phyloP scores from a whole-genome alignment of 31 red algal species.

The Odonthalia washingtoniensis region DNA sequence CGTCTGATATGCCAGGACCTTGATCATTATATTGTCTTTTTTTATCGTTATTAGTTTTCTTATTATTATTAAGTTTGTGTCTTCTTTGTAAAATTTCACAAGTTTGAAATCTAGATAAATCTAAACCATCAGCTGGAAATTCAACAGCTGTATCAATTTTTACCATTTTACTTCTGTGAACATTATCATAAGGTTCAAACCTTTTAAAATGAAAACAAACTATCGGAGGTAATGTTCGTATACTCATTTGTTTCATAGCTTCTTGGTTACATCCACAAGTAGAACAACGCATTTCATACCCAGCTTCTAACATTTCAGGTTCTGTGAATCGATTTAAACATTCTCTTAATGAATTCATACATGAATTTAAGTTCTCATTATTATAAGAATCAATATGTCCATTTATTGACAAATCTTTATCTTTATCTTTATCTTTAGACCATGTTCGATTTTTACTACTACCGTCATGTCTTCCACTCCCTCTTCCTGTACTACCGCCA shows the following conservation, averaged over 20 bases:
- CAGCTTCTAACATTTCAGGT: slow-evolving; percentile 77
- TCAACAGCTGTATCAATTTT: slow-evolving; percentile 92
- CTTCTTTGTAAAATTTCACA: slow-evolving; percentile 55
- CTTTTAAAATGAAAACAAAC: slow-evolving; percentile 96
- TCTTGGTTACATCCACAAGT: slow-evolving; percentile 61
- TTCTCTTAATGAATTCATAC: slow-evolving; percentile 65
- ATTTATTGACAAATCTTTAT: no score
- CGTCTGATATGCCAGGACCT: neutral
- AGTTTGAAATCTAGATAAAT: slow-evolving; percentile 76
- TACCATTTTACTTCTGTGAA: slow-evolving; percentile 71
- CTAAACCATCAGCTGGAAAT: slow-evolving; percentile 84
- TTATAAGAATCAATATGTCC: neutral
- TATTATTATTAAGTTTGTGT: slow-evolving; percentile 4
- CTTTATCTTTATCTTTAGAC: slow-evolving; percentile 1
- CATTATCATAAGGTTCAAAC: slow-evolving; percentile 76
- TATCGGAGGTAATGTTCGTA: slow-evolving; percentile 85
- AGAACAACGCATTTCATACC: slow-evolving; percentile 70
- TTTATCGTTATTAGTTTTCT: neutral
- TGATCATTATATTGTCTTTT: neutral
- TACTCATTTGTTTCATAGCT: slow-evolving; percentile 85
- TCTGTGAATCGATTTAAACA: slow-evolving; percentile 84
- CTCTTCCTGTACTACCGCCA: slow-evolving; percentile 23
- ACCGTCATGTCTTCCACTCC: slow-evolving; percentile 34
- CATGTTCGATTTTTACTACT: slow-evolving; percentile 4
- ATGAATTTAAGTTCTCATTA: slow-evolving; percentile 23